These are phyloP conservation scores for Saccharum spontaneum DNA, from an alignment of 176 grass and related monocot genomes.

Conservation along the genomic window DNA sequence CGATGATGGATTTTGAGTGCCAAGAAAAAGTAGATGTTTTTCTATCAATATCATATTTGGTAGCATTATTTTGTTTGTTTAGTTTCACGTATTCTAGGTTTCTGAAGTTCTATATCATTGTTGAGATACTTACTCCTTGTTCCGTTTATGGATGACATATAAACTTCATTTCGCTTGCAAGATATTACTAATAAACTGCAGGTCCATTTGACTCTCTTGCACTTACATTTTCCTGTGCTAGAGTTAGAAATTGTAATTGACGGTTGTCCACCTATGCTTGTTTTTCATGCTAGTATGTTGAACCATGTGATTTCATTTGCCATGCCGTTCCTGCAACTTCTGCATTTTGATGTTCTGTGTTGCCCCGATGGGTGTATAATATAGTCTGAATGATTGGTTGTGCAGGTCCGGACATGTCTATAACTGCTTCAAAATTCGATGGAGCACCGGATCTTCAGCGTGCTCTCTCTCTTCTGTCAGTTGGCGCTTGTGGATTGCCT, in stretches of 20 bases:
- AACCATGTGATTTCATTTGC: conserved; percentile 12
- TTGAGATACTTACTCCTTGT: background rate
- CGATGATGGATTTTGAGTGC: background rate
- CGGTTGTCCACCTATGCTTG: background rate
- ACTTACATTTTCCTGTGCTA: background rate
- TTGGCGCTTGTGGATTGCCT: conserved; percentile 54
- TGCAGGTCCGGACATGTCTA: conserved; percentile 51
- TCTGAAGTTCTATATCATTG: background rate
- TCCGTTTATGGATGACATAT: background rate
- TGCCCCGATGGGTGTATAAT: conserved; percentile 15
- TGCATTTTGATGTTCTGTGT: conserved; percentile 4
- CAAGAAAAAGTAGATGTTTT: background rate
- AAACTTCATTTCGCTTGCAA: background rate
- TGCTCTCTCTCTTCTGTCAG: conserved; percentile 99
- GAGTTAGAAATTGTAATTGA: conserved; percentile 8
- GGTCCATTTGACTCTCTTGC: background rate
- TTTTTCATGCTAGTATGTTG: background rate
- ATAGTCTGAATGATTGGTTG: conserved; percentile 15
- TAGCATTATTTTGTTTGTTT: background rate
- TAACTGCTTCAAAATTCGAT: conserved; percentile 72
- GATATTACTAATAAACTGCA: background rate
- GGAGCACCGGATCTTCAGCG: conserved; percentile 92
- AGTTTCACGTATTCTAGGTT: background rate
- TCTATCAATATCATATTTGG: background rate
- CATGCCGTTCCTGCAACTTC: conserved; percentile 5